Percentiles rank a stretch among this genome's conserved stretches.
phyloP scores from a whole-genome alignment of 495 filamentous ascomycete genomes.

The Letharia columbiana region DNA sequence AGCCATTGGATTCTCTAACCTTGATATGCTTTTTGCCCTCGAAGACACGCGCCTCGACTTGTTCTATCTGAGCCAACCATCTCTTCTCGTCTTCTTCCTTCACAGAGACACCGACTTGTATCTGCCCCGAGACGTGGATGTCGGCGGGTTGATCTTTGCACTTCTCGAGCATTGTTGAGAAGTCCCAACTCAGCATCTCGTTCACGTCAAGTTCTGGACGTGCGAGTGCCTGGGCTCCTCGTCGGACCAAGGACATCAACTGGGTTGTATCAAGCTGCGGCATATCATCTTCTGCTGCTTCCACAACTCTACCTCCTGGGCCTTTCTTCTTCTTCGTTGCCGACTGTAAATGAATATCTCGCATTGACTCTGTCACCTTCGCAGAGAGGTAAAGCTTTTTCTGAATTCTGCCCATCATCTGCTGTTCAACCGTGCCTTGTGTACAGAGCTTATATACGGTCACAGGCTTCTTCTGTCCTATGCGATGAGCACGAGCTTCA shows the following conservation, averaged over 20 bases:
- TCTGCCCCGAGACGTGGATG: conserved; percentile 29
- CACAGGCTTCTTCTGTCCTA: conserved; percentile 51
- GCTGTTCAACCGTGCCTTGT: conserved; percentile 53
- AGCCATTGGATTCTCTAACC: conserved; percentile 26
- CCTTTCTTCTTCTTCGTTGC: conserved; percentile 27
- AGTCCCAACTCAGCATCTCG: conserved; percentile 54
- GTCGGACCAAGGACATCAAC: conserved; percentile 49
- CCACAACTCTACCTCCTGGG: conserved; percentile 19
- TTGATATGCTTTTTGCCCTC: conserved; percentile 45
- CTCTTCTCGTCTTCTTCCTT: conserved; percentile 45
- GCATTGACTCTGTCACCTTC: conserved; percentile 53
- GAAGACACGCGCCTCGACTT: conserved; percentile 52
- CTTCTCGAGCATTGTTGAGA: conserved; percentile 45
- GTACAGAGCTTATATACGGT: conserved; percentile 52
- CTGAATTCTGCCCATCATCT: conserved; percentile 53
- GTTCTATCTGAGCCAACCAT: conserved; percentile 52
- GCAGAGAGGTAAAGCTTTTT: conserved; percentile 61
- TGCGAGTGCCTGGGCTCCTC: conserved; percentile 47
- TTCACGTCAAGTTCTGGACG: conserved; percentile 45
- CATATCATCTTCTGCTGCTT: conserved; percentile 35
- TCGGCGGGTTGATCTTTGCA: conserved; percentile 48
- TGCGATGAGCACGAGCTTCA: conserved; percentile 51
- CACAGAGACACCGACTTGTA: conserved; percentile 27
- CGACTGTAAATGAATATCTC: conserved; percentile 41
- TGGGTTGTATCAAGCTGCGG: conserved; percentile 44